Evolutionary conservation across 1,284 basidiomycete species (phyloP).

Genomic region (Fomitopsis palustris): DNA sequence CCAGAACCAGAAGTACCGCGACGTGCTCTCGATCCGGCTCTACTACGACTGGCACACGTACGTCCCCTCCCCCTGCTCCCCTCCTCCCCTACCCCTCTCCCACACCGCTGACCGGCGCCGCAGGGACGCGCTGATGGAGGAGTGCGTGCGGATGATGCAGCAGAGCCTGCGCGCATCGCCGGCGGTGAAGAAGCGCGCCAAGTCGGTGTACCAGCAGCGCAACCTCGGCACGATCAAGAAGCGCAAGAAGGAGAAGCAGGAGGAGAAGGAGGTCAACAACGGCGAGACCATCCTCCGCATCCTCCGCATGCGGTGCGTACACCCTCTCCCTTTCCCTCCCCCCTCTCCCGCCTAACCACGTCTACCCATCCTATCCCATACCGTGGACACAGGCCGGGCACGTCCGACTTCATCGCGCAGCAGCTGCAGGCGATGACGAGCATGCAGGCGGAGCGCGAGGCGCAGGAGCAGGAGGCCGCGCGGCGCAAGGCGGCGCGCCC

Average conservation of each 20-base stretch:
- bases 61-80: constrained; percentile 25
- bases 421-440: constrained; percentile 77
- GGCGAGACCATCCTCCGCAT: constrained; percentile 93
- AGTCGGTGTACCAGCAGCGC: constrained; percentile 85
- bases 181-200: constrained; percentile 83
- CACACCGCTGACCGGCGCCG: background rate
- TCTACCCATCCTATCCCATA: background rate
- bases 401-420: constrained; percentile 86
- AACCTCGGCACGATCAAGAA: constrained; percentile 97
- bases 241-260: constrained; percentile 89
- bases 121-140: constrained; percentile 91
- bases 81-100: constrained; percentile 8
- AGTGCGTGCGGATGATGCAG: constrained; percentile 93
- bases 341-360: no score
- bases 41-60: constrained; percentile 94
- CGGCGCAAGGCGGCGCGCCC: constrained; percentile 44
- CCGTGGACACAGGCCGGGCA: constrained; percentile 57
- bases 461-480: constrained; percentile 54
- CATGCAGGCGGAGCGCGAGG: constrained; percentile 71
- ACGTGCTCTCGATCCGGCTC: constrained; percentile 83
- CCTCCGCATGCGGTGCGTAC: constrained; percentile 82
- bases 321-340: background rate
- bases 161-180: constrained; percentile 71
- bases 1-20: constrained; percentile 97
- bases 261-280: constrained; percentile 68